A percentile compares a stretch with the other conserved stretches of the same genome.
phyloP scores from a whole-genome alignment of 2,329 filamentous ascomycete genomes.

The Rosellinia necatrix region DNA sequence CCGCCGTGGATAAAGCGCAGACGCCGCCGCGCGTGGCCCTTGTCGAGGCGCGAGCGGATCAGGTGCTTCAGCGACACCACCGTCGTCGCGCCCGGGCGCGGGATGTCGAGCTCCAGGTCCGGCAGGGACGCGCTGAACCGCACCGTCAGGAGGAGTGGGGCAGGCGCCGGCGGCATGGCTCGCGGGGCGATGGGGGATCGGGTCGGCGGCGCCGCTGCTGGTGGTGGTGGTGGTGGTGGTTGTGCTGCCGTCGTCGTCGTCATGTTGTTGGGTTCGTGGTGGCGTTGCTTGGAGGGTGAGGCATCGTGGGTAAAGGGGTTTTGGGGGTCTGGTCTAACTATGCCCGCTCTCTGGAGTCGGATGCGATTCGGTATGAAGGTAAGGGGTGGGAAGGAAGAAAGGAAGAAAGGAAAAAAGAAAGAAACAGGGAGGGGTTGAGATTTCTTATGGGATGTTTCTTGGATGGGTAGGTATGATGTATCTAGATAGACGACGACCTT shows the following conservation, averaged over 20 bases:
- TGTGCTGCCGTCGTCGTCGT: background rate
- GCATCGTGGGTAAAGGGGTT: background rate
- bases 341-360: background rate
- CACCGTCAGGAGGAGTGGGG: slow-evolving; percentile 73
- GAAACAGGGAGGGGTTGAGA: no score
- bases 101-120: slow-evolving; percentile 80
- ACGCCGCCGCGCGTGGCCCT: slow-evolving; percentile 66
- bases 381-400: no score
- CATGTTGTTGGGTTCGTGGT: slow-evolving; percentile 7
- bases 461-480: no score
- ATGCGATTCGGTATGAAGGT: no score
- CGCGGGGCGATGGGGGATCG: slow-evolving; percentile 13
- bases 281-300: background rate
- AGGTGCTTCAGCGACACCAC: slow-evolving; percentile 79
- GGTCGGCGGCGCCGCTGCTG: slow-evolving; percentile 15
- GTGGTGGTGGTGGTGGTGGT: slow-evolving; percentile 1
- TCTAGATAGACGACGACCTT: no score
- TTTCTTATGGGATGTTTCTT: no score
- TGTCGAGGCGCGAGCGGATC: slow-evolving; percentile 73
- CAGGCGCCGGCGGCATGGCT: slow-evolving; percentile 22
- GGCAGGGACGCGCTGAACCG: slow-evolving; percentile 87
- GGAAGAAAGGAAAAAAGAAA: no score
- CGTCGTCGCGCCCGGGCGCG: slow-evolving; percentile 69
- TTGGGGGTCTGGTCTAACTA: background rate
- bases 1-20: slow-evolving; percentile 90